phyloP scores from a whole-genome alignment of 2,329 filamentous ascomycete genomes.

The Cladosporium sp. region DNA sequence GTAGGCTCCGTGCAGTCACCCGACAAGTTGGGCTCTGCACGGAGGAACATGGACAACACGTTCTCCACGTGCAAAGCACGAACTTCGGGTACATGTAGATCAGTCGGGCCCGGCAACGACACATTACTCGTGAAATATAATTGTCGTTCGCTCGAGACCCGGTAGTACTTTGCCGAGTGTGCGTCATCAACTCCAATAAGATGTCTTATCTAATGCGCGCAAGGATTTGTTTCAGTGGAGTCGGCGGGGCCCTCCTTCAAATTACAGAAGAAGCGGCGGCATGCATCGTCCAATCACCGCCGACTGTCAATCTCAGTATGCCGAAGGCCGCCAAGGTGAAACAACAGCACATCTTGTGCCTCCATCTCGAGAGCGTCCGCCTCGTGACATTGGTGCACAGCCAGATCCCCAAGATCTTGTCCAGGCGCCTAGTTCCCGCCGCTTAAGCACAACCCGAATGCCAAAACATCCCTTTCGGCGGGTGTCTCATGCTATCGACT shows the following conservation, averaged over 20 bases:
- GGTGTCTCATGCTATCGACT: constrained; percentile 4
- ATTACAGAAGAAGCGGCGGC: background rate
- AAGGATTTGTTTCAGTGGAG: background rate
- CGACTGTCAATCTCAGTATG: background rate
- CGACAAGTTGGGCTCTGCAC: background rate
- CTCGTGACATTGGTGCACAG: constrained; percentile 7
- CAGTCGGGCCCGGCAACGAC: background rate
- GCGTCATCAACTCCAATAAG: background rate
- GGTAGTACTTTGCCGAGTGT: background rate
- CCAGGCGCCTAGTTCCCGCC: background rate
- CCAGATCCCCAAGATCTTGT: constrained; percentile 3
- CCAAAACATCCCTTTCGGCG: constrained; percentile 3
- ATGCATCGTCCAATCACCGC: background rate
- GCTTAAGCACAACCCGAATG: background rate
- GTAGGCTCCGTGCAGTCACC: background rate
- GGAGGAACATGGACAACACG: background rate
- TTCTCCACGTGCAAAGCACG: background rate
- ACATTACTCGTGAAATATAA: background rate
- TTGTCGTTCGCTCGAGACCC: background rate
- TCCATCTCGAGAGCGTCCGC: background rate
- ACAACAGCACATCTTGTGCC: constrained; percentile 4
- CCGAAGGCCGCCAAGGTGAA: background rate
- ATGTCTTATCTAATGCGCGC: background rate
- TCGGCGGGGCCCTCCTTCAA: background rate
- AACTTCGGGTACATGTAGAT: background rate